These are phyloP conservation scores for Agaricus blazei DNA, from an alignment of 768 basidiomycete genomes.

Conservation along the genomic window DNA sequence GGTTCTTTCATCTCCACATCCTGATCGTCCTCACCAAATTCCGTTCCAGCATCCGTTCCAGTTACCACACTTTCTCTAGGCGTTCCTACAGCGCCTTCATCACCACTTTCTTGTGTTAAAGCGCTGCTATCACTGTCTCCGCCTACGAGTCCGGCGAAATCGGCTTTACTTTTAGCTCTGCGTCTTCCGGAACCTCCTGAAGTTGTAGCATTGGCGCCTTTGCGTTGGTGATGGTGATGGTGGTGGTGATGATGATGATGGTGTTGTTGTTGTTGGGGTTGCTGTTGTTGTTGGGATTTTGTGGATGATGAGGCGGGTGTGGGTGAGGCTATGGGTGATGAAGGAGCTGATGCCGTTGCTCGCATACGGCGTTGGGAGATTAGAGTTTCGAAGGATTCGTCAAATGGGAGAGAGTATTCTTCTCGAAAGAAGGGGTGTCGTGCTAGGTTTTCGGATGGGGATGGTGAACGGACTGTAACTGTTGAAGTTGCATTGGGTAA, in stretches of 20 bases:
- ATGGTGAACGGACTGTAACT: conserved; percentile 56
- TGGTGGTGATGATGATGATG: no score
- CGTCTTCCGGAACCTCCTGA: conserved; percentile 22
- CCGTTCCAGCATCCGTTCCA: conserved; percentile 67
- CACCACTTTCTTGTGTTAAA: conserved; percentile 77
- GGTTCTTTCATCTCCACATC: conserved; percentile 53
- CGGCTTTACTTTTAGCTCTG: conserved; percentile 48
- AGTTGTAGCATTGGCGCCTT: conserved; percentile 8
- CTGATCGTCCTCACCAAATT: conserved; percentile 60
- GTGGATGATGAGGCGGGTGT: conserved; percentile 18
- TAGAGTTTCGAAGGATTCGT: conserved; percentile 54
- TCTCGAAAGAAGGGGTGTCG: conserved; percentile 69
- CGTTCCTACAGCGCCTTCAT: conserved; percentile 52
- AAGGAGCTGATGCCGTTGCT: conserved; percentile 57
- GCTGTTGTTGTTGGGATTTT: conserved; percentile 16
- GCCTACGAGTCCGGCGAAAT: conserved; percentile 69
- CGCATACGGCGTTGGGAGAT: conserved; percentile 62
- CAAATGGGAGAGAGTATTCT: conserved; percentile 60
- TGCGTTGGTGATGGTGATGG: neutral
- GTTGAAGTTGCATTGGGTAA: conserved; percentile 31
- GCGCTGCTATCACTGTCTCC: conserved; percentile 86
- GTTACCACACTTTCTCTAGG: conserved; percentile 65
- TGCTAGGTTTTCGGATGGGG: conserved; percentile 63
- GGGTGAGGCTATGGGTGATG: conserved; percentile 46
- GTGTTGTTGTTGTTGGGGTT: no score